Base-by-base conservation (phyloP, 345 rosid genomes). In the Populus simonii region DNA sequence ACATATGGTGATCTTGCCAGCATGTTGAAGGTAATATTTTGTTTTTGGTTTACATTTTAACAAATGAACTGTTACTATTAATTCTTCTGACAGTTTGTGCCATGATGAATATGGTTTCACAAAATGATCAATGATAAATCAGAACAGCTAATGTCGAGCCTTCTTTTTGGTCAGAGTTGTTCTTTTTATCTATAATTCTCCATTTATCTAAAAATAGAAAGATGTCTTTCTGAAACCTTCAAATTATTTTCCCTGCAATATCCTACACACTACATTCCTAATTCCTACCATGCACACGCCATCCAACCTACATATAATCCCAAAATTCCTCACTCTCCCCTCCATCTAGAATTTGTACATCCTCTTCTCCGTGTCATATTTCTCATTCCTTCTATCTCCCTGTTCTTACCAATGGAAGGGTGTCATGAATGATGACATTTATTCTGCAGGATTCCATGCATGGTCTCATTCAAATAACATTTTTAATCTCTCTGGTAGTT, bases 1-100 rank as follows among this genome's bases (percentile, higher is more conserved):
- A 90, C 93, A 72, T 93, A 91, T 87, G 99, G 99, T 45, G 99
- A 95, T 86, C 90, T 95, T 69, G 88, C 93, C 80, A 92, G 98
- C 86, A 88, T 89, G 86, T 82, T 93, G 84, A 95, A 95, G 99
- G 98, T 94, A 84, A 59, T 72, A 67, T 68, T 78, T 51, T 33
- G 5, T 29, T 45, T 73, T 79, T 45, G 18, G 15, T 41, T 36
- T 65, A 55, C 12, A 38, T 20, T 27, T 53, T 39, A 61, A 13
- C 18, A 68, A 20, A 41, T 16, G 29, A 20, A 39, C 9, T 70
- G 7, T 70, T 22, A 65, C 13, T 39, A 72, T 49, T 38, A 4
- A 20, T 27, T 43, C 33, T 70, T 70, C 1, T 22, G 38, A 18
- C 16, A 36, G 33, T 66, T 51, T 53, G 17, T 74, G 31, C 70